phyloP scores from a whole-genome alignment of 1,284 basidiomycete species.

The Ganoderma meredithae region DNA sequence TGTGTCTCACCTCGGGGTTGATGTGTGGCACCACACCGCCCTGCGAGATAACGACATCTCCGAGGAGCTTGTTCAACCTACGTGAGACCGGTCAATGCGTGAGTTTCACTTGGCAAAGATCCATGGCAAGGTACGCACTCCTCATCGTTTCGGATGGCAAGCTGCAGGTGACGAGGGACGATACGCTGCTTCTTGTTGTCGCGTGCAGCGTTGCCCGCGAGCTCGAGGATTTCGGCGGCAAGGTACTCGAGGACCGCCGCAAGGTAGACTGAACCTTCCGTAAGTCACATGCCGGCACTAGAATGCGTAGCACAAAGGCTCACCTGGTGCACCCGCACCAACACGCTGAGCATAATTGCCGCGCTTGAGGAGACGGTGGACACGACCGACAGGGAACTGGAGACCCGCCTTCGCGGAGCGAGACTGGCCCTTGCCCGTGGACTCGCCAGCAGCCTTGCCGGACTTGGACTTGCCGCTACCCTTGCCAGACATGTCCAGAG shows the following conservation, averaged over 20 bases:
- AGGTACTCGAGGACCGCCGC: conserved; percentile 87
- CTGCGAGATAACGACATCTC: conserved; percentile 85
- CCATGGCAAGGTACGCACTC: conserved; percentile 53
- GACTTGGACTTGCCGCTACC: conserved; percentile 67
- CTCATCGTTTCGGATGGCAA: conserved; percentile 89
- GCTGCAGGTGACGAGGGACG: conserved; percentile 86
- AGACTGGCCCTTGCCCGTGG: conserved; percentile 63
- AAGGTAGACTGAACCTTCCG: conserved; percentile 69
- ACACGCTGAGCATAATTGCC: conserved; percentile 88
- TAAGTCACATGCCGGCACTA: conserved; percentile 29
- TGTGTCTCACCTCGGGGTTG: conserved; percentile 50
- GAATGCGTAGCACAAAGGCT: conserved; percentile 34
- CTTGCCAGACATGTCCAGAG: conserved; percentile 59
- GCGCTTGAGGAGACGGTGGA: conserved; percentile 89
- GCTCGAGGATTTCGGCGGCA: conserved; percentile 88
- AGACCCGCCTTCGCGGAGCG: conserved; percentile 86
- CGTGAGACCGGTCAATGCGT: background rate
- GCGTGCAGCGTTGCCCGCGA: conserved; percentile 84
- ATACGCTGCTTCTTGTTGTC: conserved; percentile 90
- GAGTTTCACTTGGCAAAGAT: background rate
- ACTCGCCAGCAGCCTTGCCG: conserved; percentile 60
- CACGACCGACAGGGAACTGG: conserved; percentile 92
- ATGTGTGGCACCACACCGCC: conserved; percentile 83
- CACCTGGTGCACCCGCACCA: conserved; percentile 82
- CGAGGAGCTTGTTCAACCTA: conserved; percentile 75